phyloP scores from a whole-genome alignment of 2,329 filamentous ascomycete genomes.

The Aureobasidium musti region DNA sequence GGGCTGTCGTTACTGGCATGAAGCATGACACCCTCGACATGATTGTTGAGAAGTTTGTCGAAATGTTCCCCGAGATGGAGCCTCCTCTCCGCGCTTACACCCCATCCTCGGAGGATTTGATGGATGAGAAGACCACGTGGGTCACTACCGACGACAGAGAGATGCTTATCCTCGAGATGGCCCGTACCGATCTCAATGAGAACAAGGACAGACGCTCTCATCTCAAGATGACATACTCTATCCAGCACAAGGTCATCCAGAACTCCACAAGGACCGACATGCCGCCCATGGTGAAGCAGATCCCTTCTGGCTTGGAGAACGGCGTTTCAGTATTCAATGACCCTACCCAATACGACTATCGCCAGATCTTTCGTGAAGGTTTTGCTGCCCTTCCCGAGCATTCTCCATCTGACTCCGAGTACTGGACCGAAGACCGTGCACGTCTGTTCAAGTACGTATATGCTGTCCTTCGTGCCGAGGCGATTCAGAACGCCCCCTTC shows the following conservation, averaged over 20 bases:
- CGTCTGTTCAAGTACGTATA: not conserved
- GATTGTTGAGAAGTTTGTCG: no score
- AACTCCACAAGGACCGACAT: not conserved
- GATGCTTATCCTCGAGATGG: not conserved
- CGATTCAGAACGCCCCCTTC: not conserved
- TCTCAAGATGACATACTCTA: not conserved
- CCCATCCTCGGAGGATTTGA: no score
- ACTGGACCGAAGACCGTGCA: not conserved
- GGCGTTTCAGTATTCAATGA: not conserved
- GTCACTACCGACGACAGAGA: no score
- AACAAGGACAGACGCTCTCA: not conserved
- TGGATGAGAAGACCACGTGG: no score
- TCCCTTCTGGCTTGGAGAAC: not conserved
- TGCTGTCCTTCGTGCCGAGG: not conserved
- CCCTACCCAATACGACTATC: not conserved
- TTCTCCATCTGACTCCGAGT: not conserved
- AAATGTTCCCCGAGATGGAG: no score
- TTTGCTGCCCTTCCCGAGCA: not conserved
- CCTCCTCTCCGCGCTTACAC: no score
- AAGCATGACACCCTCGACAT: not conserved
- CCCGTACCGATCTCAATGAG: not conserved
- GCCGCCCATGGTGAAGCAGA: not conserved
- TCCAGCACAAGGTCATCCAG: not conserved
- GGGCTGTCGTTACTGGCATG: not conserved
- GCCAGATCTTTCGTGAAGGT: not conserved